Percentiles rank a stretch among this genome's conserved stretches.
Evolutionary conservation across 1,284 basidiomycete genomes (phyloP).

Genomic region (Ustilago curta): DNA sequence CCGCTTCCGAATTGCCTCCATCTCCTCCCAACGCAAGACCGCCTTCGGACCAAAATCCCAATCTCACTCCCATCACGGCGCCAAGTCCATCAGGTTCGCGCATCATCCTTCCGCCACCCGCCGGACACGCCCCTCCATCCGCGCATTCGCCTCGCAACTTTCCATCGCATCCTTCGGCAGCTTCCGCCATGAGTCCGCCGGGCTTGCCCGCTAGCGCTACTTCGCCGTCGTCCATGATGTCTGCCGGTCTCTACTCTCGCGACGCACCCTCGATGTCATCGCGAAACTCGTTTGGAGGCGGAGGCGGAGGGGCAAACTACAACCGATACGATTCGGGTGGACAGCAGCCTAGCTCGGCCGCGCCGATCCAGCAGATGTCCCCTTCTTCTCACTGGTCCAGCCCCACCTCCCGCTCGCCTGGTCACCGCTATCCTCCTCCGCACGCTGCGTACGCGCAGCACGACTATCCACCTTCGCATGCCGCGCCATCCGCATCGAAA

Average conservation of each 20-base stretch:
- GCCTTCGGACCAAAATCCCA: constrained; percentile 11
- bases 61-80: constrained; percentile 17
- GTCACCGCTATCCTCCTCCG: constrained; percentile 32
- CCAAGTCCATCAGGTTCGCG: constrained; percentile 28
- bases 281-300: constrained; percentile 31
- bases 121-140: constrained; percentile 1
- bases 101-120: constrained; percentile 21
- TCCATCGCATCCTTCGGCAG: constrained; percentile 7
- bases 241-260: constrained; percentile 39
- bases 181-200: constrained; percentile 39
- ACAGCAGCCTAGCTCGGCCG: constrained; percentile 3
- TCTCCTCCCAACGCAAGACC: constrained; percentile 20
- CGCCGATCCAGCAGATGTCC: constrained; percentile 27
- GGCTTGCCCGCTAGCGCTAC: constrained; percentile 32
- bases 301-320: constrained; percentile 14
- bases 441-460: constrained; percentile 31
- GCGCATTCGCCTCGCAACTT: constrained; percentile 34
- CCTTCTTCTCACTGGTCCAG: constrained; percentile 50
- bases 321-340: constrained; percentile 25
- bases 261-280: constrained; percentile 25
- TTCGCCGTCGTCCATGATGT: constrained; percentile 28
- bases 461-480: constrained; percentile 31
- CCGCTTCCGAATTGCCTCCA: constrained; percentile 28
- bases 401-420: constrained; percentile 34
- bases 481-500: constrained; percentile 15